These are phyloP conservation scores for Loxodes magnus DNA, from an alignment of 73 alveolate genomes.

Conservation along the genomic window DNA sequence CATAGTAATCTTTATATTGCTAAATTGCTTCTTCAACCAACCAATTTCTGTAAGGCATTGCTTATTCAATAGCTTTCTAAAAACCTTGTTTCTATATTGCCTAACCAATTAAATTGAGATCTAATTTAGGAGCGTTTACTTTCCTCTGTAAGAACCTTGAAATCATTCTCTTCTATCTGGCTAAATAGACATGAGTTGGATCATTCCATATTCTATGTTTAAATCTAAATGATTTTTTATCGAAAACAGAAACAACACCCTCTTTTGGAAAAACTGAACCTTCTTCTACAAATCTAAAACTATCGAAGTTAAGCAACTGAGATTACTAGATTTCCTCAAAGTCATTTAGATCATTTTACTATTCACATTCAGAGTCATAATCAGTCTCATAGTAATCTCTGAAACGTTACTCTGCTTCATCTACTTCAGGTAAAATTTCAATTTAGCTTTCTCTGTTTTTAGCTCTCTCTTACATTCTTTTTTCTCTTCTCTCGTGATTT, in stretches of 20 bases:
- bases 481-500: slow-evolving; percentile 79
- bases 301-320: slow-evolving; percentile 35
- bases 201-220: slow-evolving; percentile 66
- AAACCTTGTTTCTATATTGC: slow-evolving; percentile 8
- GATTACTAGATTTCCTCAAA: slow-evolving; percentile 33
- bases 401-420: slow-evolving; percentile 70
- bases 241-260: slow-evolving; percentile 39
- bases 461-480: slow-evolving; percentile 62
- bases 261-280: slow-evolving; percentile 44
- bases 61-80: too few relatives aligned
- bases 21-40: slow-evolving; percentile 37
- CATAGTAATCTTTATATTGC: slow-evolving; percentile 64
- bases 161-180: slow-evolving; percentile 57
- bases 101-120: background rate
- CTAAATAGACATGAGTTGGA: slow-evolving; percentile 23
- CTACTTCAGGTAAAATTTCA: slow-evolving; percentile 60
- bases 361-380: slow-evolving; percentile 63
- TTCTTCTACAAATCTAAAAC: slow-evolving; percentile 57
- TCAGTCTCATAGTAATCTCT: slow-evolving; percentile 75
- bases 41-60: slow-evolving; percentile 39
- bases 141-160: slow-evolving; percentile 51
- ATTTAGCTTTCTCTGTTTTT: slow-evolving; percentile 65
- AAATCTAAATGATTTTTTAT: slow-evolving; percentile 62
- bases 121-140: slow-evolving; percentile 27
- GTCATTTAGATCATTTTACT: slow-evolving; percentile 29